A percentile compares a stretch with the other conserved stretches of the same genome.
Conservation (phyloP, 2,329 filamentous ascomycete species). For the Helminthosporium solani region DNA sequence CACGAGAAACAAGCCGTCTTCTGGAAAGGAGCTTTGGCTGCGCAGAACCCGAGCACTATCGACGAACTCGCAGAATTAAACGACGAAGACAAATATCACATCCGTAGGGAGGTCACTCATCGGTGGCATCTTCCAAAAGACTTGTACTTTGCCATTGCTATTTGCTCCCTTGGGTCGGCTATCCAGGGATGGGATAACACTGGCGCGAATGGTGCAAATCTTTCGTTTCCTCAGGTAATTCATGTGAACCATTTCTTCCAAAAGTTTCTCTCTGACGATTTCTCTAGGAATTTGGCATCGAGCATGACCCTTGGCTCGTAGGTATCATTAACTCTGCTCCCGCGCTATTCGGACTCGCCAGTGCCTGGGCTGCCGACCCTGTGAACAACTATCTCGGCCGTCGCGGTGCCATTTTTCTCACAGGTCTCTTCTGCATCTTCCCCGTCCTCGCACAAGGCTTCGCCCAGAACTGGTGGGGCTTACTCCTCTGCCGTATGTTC, state of each 20-base stretch:
- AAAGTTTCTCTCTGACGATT: not conserved
- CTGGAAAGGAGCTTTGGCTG: constrained; percentile 50
- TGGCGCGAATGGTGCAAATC: constrained; percentile 53
- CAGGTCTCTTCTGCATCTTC: constrained; percentile 27
- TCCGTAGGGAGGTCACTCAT: constrained; percentile 44
- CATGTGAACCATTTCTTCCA: no score
- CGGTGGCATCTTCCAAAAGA: constrained; percentile 60
- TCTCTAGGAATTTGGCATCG: constrained; percentile 50
- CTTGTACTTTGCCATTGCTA: constrained; percentile 65
- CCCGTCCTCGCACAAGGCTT: constrained; percentile 9
- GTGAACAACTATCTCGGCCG: constrained; percentile 31
- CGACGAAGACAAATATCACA: constrained; percentile 17
- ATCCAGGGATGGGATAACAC: constrained; percentile 66
- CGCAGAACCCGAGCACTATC: constrained; percentile 38
- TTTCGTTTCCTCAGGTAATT: constrained; percentile 54
- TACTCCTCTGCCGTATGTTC: constrained; percentile 14
- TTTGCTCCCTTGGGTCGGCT: constrained; percentile 66
- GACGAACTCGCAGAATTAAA: constrained; percentile 15
- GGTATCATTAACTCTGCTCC: constrained; percentile 24
- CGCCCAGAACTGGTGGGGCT: constrained; percentile 11
- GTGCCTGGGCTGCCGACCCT: constrained; percentile 30
- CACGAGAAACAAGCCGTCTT: constrained; percentile 6
- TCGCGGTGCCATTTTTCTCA: constrained; percentile 31
- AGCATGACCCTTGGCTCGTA: constrained; percentile 26
- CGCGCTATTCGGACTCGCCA: constrained; percentile 9